Conservation (phyloP, 768 basidiomycete genomes). For the Serendipita vermifera region DNA sequence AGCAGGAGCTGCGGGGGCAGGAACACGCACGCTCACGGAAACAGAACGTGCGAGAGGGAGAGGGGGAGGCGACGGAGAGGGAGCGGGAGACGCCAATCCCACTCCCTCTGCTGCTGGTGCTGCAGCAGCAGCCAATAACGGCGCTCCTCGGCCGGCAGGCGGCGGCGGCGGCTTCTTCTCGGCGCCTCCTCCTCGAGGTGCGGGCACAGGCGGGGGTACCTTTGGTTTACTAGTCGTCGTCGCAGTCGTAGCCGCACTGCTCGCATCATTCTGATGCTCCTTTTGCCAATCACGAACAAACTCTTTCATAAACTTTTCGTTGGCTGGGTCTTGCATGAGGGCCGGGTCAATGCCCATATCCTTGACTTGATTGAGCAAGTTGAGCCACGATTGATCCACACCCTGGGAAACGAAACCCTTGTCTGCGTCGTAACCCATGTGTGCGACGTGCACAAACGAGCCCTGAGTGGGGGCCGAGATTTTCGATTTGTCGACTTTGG, state of each 20-base stretch:
- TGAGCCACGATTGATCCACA: constrained; percentile 83
- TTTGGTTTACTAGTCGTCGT: constrained; percentile 24
- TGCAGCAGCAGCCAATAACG: constrained; percentile 20
- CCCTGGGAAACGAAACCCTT: constrained; percentile 75
- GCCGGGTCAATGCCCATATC: constrained; percentile 51
- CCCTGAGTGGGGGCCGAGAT: constrained; percentile 71
- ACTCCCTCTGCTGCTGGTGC: constrained; percentile 38
- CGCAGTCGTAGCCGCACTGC: constrained; percentile 12
- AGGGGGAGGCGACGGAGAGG: constrained; percentile 31
- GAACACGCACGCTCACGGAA: no score
- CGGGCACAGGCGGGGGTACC: constrained; percentile 24
- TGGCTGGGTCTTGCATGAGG: constrained; percentile 42
- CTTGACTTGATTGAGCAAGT: constrained; percentile 54
- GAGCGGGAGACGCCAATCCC: constrained; percentile 24
- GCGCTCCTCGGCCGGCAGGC: constrained; percentile 22
- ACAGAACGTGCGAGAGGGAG: constrained; percentile 33
- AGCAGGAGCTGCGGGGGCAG: constrained; percentile 25
- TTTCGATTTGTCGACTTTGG: constrained; percentile 83
- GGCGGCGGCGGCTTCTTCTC: constrained; percentile 27
- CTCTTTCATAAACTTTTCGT: constrained; percentile 82
- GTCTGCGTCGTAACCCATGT: constrained; percentile 87
- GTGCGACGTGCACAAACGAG: constrained; percentile 80
- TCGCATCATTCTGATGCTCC: constrained; percentile 16
- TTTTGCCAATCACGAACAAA: constrained; percentile 48
- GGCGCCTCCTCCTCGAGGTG: constrained; percentile 26